Evolutionary conservation across 768 basidiomycete genomes (phyloP).

Genomic region (Auricularia heimuer): DNA sequence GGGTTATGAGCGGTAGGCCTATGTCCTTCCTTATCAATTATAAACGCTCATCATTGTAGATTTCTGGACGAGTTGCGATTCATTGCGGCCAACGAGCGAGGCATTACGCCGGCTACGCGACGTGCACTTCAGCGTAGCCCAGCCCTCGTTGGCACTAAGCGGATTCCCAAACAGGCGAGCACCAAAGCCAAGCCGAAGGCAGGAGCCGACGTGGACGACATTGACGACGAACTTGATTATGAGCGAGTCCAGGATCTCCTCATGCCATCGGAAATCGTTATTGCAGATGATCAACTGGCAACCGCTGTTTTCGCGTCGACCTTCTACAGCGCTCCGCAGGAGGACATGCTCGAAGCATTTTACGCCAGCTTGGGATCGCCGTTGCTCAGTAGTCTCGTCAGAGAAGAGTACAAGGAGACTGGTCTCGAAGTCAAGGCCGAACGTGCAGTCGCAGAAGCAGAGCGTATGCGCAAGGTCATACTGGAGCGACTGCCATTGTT

Average conservation of each 20-base stretch:
- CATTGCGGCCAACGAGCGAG: slow-evolving; percentile 62
- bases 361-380: slow-evolving; percentile 69
- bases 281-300: slow-evolving; percentile 79
- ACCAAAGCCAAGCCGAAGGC: slow-evolving; percentile 17
- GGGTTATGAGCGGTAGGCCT: slow-evolving; percentile 53
- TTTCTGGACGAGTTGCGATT: slow-evolving; percentile 77
- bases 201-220: slow-evolving; percentile 20
- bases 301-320: slow-evolving; percentile 70
- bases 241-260: slow-evolving; percentile 65
- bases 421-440: slow-evolving; percentile 37
- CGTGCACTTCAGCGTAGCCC: slow-evolving; percentile 59
- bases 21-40: too few relatives aligned
- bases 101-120: slow-evolving; percentile 40
- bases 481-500: slow-evolving; percentile 84
- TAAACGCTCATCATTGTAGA: slow-evolving; percentile 27
- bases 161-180: slow-evolving; percentile 31
- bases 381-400: slow-evolving; percentile 60
- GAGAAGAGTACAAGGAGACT: slow-evolving; percentile 62
- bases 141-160: slow-evolving; percentile 66
- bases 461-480: slow-evolving; percentile 43
- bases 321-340: slow-evolving; percentile 75
- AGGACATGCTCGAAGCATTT: slow-evolving; percentile 85
- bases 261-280: slow-evolving; percentile 40
- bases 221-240: slow-evolving; percentile 64
- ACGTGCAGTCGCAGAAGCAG: slow-evolving; percentile 34